A percentile compares a stretch with the other conserved stretches of the same genome.
These are phyloP conservation scores for Fusarium sublunatum DNA, from an alignment of 2,329 filamentous ascomycete species.

Conservation along the genomic window DNA sequence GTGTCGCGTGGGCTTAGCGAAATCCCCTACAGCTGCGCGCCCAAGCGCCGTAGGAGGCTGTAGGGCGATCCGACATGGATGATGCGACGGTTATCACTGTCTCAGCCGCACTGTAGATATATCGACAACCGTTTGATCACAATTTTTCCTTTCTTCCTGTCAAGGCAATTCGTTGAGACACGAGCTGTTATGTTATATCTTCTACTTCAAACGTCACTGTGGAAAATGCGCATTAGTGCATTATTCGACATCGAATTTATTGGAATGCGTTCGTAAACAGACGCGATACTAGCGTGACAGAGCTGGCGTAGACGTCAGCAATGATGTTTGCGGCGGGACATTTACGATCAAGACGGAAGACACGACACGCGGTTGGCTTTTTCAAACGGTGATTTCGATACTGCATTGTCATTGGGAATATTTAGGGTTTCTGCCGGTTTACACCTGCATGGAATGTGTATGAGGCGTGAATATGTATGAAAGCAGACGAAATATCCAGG, in stretches of 20 bases:
- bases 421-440: slow-evolving; percentile 34
- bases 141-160: slow-evolving; percentile 3
- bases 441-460: slow-evolving; percentile 10
- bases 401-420: slow-evolving; percentile 10
- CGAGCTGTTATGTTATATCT: neutral
- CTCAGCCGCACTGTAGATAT: slow-evolving; percentile 20
- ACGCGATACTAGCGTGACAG: slow-evolving; percentile 9
- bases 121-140: slow-evolving; percentile 16
- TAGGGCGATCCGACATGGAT: slow-evolving; percentile 4
- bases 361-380: slow-evolving; percentile 7
- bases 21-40: slow-evolving; percentile 4
- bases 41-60: slow-evolving; percentile 7
- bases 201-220: neutral
- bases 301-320: slow-evolving; percentile 26
- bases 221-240: too few species aligned
- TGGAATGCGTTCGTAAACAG: slow-evolving; percentile 23
- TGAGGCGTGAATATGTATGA: neutral
- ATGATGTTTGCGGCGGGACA: slow-evolving; percentile 34
- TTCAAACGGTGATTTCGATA: slow-evolving; percentile 18
- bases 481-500: slow-evolving; percentile 6
- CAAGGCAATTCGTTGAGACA: neutral
- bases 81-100: slow-evolving; percentile 13
- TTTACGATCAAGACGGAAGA: slow-evolving; percentile 4
- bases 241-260: neutral
- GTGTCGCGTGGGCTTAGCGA: slow-evolving; percentile 5